Conservation (phyloP, 441 rosid species). For the Bruguiera hainesii region DNA sequence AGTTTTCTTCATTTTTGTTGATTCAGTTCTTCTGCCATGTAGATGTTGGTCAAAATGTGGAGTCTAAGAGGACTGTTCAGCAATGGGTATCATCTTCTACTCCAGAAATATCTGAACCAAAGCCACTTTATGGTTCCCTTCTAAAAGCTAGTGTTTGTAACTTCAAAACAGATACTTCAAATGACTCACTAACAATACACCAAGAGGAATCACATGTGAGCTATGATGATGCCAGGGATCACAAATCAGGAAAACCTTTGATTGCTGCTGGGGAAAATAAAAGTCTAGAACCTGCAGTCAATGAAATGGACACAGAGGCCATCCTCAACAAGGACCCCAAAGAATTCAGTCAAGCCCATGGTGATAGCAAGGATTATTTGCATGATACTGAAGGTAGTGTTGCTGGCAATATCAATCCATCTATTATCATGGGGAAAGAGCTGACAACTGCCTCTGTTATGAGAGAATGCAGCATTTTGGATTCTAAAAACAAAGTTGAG, state of each 20-base stretch:
- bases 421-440: constrained; percentile 19
- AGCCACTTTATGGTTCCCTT: constrained; percentile 23
- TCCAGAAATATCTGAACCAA: constrained; percentile 23
- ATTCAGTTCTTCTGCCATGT: constrained; percentile 30
- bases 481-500: constrained; percentile 28
- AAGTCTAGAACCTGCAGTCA: constrained; percentile 23
- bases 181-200: constrained; percentile 19
- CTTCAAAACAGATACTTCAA: constrained; percentile 23
- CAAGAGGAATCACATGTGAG: constrained; percentile 2
- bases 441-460: constrained; percentile 14
- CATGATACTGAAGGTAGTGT: constrained; percentile 19
- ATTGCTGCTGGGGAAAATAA: constrained; percentile 24
- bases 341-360: constrained; percentile 16
- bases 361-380: constrained; percentile 18
- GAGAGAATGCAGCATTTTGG: constrained; percentile 11
- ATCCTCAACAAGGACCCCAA: constrained; percentile 17
- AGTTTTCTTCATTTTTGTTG: constrained; percentile 26
- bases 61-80: constrained; percentile 25
- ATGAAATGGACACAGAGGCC: constrained; percentile 17
- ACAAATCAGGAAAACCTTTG: constrained; percentile 22
- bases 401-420: constrained; percentile 24
- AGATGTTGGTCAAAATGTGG: constrained; percentile 42
- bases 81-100: constrained; percentile 24
- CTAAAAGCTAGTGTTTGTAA: constrained; percentile 15
- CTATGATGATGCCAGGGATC: constrained; percentile 22